Percentiles rank a stretch among this genome's conserved stretches.
Conservation (phyloP, 768 basidiomycete genomes). For the Thelephora ganbajun region DNA sequence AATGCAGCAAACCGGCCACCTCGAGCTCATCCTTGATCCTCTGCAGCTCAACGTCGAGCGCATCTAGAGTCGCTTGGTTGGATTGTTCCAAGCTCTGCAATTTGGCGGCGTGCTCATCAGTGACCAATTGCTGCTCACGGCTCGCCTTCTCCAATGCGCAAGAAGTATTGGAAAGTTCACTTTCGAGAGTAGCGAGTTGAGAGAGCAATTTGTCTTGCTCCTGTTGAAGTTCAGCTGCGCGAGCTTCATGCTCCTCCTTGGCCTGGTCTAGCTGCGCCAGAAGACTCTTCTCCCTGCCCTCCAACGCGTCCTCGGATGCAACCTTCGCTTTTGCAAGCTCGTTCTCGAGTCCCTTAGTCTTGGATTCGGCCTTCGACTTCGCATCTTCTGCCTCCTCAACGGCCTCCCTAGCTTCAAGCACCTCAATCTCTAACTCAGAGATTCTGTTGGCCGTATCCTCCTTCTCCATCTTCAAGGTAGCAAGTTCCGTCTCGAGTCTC, state of each 20-base stretch:
- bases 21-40: constrained; percentile 47
- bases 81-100: constrained; percentile 39
- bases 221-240: constrained; percentile 3
- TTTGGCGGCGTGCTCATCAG: constrained; percentile 31
- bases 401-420: constrained; percentile 61
- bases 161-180: constrained; percentile 29
- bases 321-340: constrained; percentile 35
- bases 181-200: constrained; percentile 31
- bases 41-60: constrained; percentile 40
- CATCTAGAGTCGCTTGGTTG: constrained; percentile 33
- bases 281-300: constrained; percentile 35
- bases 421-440: constrained; percentile 72
- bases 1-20: constrained; percentile 26
- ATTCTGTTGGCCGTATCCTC: constrained; percentile 59
- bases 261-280: constrained; percentile 33
- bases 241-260: constrained; percentile 14
- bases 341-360: constrained; percentile 37
- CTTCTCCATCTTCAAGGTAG: constrained; percentile 43
- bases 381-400: constrained; percentile 54
- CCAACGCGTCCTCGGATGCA: constrained; percentile 32
- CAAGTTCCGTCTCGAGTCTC: constrained; percentile 34
- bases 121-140: constrained; percentile 27
- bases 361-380: constrained; percentile 28
- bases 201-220: constrained; percentile 26
- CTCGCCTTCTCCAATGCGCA: constrained; percentile 35